Base-by-base conservation (phyloP, 2,329 filamentous ascomycete genomes). In the Neurospora crassa region DNA sequence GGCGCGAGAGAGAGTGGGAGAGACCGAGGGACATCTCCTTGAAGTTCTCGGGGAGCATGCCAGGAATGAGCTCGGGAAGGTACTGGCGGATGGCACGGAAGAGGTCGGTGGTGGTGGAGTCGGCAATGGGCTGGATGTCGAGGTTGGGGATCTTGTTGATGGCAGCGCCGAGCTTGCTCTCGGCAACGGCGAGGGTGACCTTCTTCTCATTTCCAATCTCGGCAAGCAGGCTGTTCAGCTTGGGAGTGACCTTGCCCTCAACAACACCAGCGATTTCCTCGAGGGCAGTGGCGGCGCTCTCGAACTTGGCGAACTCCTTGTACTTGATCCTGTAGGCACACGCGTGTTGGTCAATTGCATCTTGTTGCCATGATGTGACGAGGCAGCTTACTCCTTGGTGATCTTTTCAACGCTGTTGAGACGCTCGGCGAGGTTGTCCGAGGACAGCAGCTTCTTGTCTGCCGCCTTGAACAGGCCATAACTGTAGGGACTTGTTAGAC, bases 401-500 rank as follows among this genome's bases (percentile, higher is more conserved):
- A 97, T 89, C 78, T 92, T 92, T 82, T 97, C 94, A 43, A 93
- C 90, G 72, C 91, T 91, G 75, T 90, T 88, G 73, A 94, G 87
- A 81, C 96, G 90, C 74, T 89, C 86, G 70, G 88, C 87, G 74
- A 97, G 83, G 79, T 94, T 90, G 83, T 95, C 91, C 79, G 92
- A 90, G 83, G 97, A 96, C 76, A 99, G 87, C 72, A 98, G 88
- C 87, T 98, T 98, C 89, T 97, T 98, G 88, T 98, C 95, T 82
- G 94, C 93, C 78, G 95, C 92, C 88, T 99, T 98, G 86, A 99
- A 94, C 82, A 99, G 89, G 83, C 94, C 96, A 86, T 98, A 98
- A 82, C 96, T 97, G 78, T 76, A 74, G 72, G 67, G 14, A 41
- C 37, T 12, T 34, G 71, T 76, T 69, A 76, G 69, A 41, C 29